phyloP scores from a whole-genome alignment of 805 yeast genomes.

The Babjeviella inositovora region DNA sequence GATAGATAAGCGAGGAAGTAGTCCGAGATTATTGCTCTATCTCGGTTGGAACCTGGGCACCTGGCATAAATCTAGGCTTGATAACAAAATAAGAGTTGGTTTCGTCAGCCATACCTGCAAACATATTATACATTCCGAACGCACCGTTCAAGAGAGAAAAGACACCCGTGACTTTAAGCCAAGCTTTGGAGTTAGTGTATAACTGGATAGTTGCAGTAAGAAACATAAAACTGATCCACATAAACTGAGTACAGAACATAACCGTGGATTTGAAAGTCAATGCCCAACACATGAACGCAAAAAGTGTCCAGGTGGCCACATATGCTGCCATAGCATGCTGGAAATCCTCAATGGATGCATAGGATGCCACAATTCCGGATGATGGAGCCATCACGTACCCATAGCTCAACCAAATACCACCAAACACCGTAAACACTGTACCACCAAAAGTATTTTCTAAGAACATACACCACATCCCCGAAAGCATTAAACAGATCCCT shows the following conservation, averaged over 20 bases:
- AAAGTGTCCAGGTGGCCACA: conserved; percentile 48
- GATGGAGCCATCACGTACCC: too few species aligned
- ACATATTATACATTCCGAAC: conserved; percentile 51
- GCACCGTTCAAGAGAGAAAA: too few species aligned
- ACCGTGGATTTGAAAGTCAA: conserved; percentile 51
- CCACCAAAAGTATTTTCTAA: conserved; percentile 28
- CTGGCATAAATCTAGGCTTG: conserved; percentile 33
- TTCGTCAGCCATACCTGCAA: conserved; percentile 41
- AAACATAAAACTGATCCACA: too few species aligned
- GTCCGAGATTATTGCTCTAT: too few species aligned
- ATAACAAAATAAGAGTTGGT: conserved; percentile 43
- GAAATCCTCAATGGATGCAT: conserved; percentile 15
- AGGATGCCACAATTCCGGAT: too few species aligned
- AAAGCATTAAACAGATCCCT: conserved; percentile 21
- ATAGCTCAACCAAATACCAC: too few species aligned
- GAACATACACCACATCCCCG: conserved; percentile 28
- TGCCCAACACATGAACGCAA: conserved; percentile 34
- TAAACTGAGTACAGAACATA: conserved; percentile 43
- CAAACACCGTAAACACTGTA: conserved; percentile 21
- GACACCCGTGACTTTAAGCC: too few species aligned
- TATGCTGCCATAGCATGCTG: conserved; percentile 41
- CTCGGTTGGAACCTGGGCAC: too few species aligned
- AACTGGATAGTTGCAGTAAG: too few species aligned
- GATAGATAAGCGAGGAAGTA: too few species aligned
- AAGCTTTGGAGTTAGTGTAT: too few species aligned